Base-by-base conservation (phyloP, 768 basidiomycete species). In the Boletus speciosus region DNA sequence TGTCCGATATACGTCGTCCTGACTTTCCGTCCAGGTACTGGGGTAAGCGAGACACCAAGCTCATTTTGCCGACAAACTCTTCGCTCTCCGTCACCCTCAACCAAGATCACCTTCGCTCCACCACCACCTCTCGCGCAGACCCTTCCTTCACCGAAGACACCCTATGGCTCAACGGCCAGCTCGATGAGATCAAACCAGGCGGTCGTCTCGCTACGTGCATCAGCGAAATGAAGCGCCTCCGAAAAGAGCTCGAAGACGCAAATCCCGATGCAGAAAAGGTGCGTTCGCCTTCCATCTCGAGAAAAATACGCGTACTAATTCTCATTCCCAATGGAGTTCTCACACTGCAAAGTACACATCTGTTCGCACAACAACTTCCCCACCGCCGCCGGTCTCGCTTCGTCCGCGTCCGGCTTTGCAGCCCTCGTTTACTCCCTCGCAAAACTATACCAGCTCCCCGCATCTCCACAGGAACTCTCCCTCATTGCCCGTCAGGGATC, bases 321-420 rank as follows among this genome's bases (percentile, higher is more conserved):
- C 55, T 52, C 44, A 61, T 45, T 8, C n/a, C 11, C 41, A 49
- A 53, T 39, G 8, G 25, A 57, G 59, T 65, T 66, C 39, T 56
- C 59, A 0, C 61, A 61, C 15, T 90, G 75, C 70, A 74, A 80
- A 16, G 82, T 98, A 5, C 94, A 93, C 75, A 93, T 99, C 63
- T 84, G 84, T 52, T 98, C 96, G 7, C 86, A 84, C 75, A 99
- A 99, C 81, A 98, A 98, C 77, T 98, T 99, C 79, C 97, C 97
- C 31, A 99, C 97, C 14, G 97, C 97, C 14, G 97, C 97, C 0
- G 97, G 97, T 5, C 85, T 99, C 42, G 97, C 97, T 1, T 98
- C 95, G 1, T 98, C 95, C 34, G 97, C 97, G 1, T 92, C 94
- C 0, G 97, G 97, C 15, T 95, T 98, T 63, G 96, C 97, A 5